Evolutionary conservation across 2,329 filamentous ascomycete genomes (phyloP), one percentile per base, ranked within the genome.

Genomic region (Botryosphaeria dothidea): DNA sequence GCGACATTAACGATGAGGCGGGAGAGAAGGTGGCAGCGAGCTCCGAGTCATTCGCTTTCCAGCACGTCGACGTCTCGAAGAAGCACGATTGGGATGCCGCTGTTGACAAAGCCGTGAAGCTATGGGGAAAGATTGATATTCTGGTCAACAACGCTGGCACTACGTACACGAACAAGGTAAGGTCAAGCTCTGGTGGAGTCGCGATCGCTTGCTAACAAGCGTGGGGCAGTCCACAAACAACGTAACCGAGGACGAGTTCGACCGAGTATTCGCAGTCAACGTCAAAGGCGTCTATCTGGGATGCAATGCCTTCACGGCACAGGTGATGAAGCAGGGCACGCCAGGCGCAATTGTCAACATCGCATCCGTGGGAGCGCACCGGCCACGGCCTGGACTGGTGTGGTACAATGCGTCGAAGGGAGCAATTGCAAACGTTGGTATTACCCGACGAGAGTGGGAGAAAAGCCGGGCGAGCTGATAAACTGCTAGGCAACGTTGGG

Each of bases 371-470:
- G 88, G 88, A 0, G 88, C 84, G 3, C 81, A 83, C 6, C 77
- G 89, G 23, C 89, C 88, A 0, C 80, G 88, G 25, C 85, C 86
- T 0, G 85, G 87, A 0, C 71, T 91, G 56, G 88, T 88, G 1
- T 91, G 88, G 88, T 91, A 91, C 71, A 90, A 90, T 71, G 86
- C 88, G 0, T 86, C 84, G 45, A 91, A 91, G 73, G 88, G 85
- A 0, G 88, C 88, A 0, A 84, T 89, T 11, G 83, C 84, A 68
- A 89, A 84, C 60, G 86, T 85, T 43, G 19, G 76, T 68, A 6
- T 41, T 25, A 48, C 11, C 56, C 66, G 31, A 17, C 38, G 17
- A 34, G 15, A 23, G 25, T n/a, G 15, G 17, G n/a, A 63, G 9
- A 29, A 6, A 17, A 34, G 31, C 5, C 31, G 31, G 27, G 1